Base-by-base conservation (phyloP, 306 rosid genomes). In the Cucurbita moschata region DNA sequence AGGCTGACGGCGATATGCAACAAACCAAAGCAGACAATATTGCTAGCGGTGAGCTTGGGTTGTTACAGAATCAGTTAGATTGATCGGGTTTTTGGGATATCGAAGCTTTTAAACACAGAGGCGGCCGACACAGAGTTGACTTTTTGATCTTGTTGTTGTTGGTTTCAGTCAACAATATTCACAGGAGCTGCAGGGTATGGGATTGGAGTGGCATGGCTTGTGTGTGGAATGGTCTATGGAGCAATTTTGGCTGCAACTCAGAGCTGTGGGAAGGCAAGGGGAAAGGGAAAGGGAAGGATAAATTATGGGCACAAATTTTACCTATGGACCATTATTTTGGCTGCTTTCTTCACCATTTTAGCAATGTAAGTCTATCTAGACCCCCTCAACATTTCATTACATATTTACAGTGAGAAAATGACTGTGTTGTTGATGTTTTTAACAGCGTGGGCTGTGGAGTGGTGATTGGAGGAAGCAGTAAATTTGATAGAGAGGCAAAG, bases 131-230 rank as follows among this genome's bases (percentile, higher is more conserved):
- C 7, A 1, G 16, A 30, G 19, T 60, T 60, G 42, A 61, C 18
- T 35, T 37, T 37, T 61, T 35, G 1, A 19, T 0, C 11, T 56
- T 74, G n/a, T 77, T 76, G 16, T 79, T 63, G 56, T 69, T 77
- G 63, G 71, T 78, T 55, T 70, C 81, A 87, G 97, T 91, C 97
- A 71, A 87, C 84, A 52, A 13, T 87, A 75, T 87, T 86, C 83
- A 86, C 93, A 72, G 97, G 93, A 61, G 61, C 80, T 75, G 82
- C 66, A 83, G 96, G 96, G 37, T 91, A 83, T 83, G 96, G 83
- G 38, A 63, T 83, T 1, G 96, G 97, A 42, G 60, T 81, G 77
- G 46, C 85, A 58, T 91, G 88, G 86, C 80, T 89, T 82, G 16
- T 89, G 42, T 84, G 87, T 85, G 97, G 96, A 73, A 70, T 86